These are phyloP conservation scores for Chalaropsis ovoidea DNA, from an alignment of 2,329 filamentous ascomycete genomes.

Conservation along the genomic window DNA sequence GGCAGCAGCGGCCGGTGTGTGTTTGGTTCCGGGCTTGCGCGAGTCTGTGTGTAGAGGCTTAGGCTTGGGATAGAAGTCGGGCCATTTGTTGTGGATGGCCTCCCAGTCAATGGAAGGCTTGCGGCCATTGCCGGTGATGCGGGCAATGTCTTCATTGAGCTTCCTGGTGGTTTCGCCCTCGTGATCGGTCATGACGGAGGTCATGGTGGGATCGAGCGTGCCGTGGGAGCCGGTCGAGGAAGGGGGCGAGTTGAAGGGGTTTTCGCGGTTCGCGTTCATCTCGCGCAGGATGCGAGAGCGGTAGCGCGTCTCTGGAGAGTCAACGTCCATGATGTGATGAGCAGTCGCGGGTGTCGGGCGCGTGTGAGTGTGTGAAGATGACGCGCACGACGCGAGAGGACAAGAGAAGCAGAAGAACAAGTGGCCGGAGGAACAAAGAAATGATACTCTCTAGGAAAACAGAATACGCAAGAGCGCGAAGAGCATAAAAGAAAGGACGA, in stretches of 20 bases:
- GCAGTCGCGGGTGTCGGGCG: not conserved
- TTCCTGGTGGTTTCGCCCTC: constrained; percentile 46
- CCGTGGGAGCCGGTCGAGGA: constrained; percentile 50
- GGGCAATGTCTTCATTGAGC: constrained; percentile 41
- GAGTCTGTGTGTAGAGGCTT: constrained; percentile 29
- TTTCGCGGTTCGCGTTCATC: constrained; percentile 44
- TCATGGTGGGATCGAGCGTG: constrained; percentile 45
- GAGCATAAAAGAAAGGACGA: not conserved
- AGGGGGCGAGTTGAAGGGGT: constrained; percentile 49
- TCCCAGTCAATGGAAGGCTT: constrained; percentile 39
- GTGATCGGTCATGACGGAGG: constrained; percentile 44
- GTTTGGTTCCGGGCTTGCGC: constrained; percentile 12
- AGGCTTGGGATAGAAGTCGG: constrained; percentile 41
- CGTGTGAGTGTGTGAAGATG: not conserved
- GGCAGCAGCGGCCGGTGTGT: constrained; percentile 17
- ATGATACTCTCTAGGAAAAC: constrained; percentile 23
- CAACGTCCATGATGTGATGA: constrained; percentile 35
- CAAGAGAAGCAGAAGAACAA: not conserved
- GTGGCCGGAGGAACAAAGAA: not conserved
- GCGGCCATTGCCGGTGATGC: constrained; percentile 34
- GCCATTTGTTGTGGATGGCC: constrained; percentile 42
- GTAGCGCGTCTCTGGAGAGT: constrained; percentile 35
- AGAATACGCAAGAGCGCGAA: constrained; percentile 5
- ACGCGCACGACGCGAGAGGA: constrained; percentile 4
- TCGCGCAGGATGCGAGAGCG: constrained; percentile 43